A percentile compares a stretch with the other conserved stretches of the same genome.
Evolutionary conservation across 768 basidiomycete genomes (phyloP).

Genomic region (Mycena rebaudengoi): DNA sequence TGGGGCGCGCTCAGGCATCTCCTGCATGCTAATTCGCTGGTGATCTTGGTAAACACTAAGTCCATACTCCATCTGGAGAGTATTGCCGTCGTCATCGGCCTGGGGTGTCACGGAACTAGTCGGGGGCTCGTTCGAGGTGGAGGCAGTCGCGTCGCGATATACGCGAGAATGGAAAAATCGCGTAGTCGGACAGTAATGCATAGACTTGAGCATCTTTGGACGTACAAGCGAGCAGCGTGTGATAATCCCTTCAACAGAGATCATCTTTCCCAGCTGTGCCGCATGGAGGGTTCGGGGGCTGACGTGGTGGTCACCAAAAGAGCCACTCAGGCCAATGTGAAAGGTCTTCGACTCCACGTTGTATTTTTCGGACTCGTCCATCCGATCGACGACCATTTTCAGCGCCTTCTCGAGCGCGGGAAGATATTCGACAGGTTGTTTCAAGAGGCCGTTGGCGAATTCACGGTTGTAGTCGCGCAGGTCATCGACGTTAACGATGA

Average conservation of each 20-base stretch:
- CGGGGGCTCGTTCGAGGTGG: conserved; percentile 86
- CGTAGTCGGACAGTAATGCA: conserved; percentile 95
- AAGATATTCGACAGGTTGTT: conserved; percentile 85
- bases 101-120: conserved; percentile 89
- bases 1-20: conserved; percentile 99
- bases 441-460: conserved; percentile 87
- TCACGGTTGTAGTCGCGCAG: conserved; percentile 92
- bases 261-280: conserved; percentile 93
- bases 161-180: conserved; percentile 83
- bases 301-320: conserved; percentile 98
- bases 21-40: conserved; percentile 97
- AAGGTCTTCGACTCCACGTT: conserved; percentile 82
- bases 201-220: conserved; percentile 97
- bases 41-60: conserved; percentile 93
- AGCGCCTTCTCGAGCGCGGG: conserved; percentile 93
- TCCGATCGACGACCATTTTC: conserved; percentile 71
- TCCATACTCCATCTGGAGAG: conserved; percentile 92
- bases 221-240: conserved; percentile 97
- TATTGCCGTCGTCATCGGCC: conserved; percentile 88
- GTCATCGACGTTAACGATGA: conserved; percentile 96
- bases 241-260: conserved; percentile 97
- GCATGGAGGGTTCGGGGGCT: conserved; percentile 92
- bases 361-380: conserved; percentile 84
- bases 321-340: conserved; percentile 92
- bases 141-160: conserved; percentile 93